Conservation (phyloP, 345 rosid species). For the Lenwebbia sp. region DNA sequence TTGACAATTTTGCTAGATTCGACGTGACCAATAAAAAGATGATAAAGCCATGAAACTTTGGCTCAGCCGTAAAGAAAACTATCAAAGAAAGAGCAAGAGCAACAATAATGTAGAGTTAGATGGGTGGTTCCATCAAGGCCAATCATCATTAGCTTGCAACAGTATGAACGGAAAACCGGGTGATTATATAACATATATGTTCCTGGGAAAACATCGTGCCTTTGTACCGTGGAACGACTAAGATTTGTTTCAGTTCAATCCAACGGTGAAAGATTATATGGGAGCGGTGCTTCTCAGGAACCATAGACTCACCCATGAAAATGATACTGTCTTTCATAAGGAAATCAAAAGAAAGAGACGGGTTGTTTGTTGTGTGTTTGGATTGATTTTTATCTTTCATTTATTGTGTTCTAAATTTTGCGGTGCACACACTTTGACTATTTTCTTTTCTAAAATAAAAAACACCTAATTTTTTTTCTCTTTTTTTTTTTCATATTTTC, state of each 20-base stretch:
- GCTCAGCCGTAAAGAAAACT: background rate
- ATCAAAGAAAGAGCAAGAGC: background rate
- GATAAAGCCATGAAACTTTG: background rate
- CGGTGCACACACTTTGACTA: background rate
- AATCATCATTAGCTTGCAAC: background rate
- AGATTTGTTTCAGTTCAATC: background rate
- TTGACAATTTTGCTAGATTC: no score
- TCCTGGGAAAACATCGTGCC: background rate
- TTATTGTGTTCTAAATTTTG: background rate
- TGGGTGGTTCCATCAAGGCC: background rate
- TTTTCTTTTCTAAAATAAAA: background rate
- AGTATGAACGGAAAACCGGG: background rate
- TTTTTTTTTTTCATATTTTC: background rate
- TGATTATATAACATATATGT: background rate
- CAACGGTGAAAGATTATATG: background rate
- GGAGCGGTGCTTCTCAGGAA: background rate
- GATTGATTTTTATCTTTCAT: background rate
- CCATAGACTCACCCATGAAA: background rate
- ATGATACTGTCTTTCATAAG: background rate
- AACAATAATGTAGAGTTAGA: background rate
- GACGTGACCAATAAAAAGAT: background rate
- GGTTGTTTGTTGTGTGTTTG: background rate
- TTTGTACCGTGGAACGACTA: background rate
- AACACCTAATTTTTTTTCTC: background rate
- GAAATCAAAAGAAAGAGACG: background rate